A percentile compares a stretch with the other conserved stretches of the same genome.
Conservation (phyloP, 495 filamentous ascomycete species). For the Aspergillus bridgeri region DNA sequence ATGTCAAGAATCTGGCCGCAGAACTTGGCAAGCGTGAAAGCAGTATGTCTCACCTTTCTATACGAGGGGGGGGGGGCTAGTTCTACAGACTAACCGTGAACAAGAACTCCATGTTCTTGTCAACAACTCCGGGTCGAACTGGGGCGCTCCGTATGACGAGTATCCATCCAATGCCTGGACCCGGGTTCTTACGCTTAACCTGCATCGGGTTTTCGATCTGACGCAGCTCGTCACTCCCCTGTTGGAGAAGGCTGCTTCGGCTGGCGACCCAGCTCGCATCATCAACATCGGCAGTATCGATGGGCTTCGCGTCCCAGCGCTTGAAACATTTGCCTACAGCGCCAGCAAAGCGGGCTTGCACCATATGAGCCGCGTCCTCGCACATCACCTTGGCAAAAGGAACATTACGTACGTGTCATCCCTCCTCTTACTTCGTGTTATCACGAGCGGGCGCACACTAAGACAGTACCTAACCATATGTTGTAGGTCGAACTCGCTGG, state of each 20-base stretch:
- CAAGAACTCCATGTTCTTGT: slow-evolving; percentile 69
- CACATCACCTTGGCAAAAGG: slow-evolving; percentile 64
- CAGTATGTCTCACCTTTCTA: slow-evolving; percentile 36
- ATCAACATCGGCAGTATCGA: slow-evolving; percentile 76
- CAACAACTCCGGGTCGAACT: slow-evolving; percentile 76
- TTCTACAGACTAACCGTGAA: not conserved
- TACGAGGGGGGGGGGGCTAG: not conserved
- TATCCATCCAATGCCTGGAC: slow-evolving; percentile 69
- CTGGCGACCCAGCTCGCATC: slow-evolving; percentile 56
- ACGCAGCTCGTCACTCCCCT: slow-evolving; percentile 71
- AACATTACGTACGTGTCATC: slow-evolving; percentile 58
- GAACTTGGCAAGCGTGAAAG: slow-evolving; percentile 61
- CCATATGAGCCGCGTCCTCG: slow-evolving; percentile 70
- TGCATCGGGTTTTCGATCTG: slow-evolving; percentile 75
- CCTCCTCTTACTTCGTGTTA: not conserved
- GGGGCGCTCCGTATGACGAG: slow-evolving; percentile 63
- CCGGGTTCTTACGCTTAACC: slow-evolving; percentile 73
- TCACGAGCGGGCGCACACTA: slow-evolving; percentile 7
- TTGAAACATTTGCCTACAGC: slow-evolving; percentile 77
- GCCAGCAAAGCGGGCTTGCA: slow-evolving; percentile 70
- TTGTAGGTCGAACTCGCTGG: slow-evolving; percentile 60
- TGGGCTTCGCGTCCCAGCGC: slow-evolving; percentile 59
- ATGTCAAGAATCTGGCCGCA: slow-evolving; percentile 59
- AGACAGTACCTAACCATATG: slow-evolving; percentile 2
- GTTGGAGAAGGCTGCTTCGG: slow-evolving; percentile 52